Percentiles rank a stretch among this genome's conserved stretches.
These are phyloP conservation scores for Diaporthe ilicicola DNA, from an alignment of 2,329 filamentous ascomycete species.

Conservation along the genomic window DNA sequence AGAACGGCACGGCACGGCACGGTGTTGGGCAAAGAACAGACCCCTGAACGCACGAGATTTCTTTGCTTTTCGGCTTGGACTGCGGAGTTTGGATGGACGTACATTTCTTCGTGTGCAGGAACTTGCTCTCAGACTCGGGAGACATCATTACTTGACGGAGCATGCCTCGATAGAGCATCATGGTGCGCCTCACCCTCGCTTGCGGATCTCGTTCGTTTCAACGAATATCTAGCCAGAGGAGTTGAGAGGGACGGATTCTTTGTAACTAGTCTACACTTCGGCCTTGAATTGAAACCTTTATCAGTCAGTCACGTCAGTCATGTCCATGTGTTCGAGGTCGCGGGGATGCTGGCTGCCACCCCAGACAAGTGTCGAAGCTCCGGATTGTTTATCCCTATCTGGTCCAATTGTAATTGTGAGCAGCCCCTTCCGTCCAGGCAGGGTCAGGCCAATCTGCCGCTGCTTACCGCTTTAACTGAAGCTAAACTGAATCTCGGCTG, in stretches of 20 bases:
- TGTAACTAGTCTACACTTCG: conserved; percentile 28
- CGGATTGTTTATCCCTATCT: neutral
- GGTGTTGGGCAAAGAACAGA: conserved; percentile 25
- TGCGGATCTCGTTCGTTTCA: conserved; percentile 22
- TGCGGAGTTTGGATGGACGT: conserved; percentile 29
- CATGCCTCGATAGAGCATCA: conserved; percentile 1
- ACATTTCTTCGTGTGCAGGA: conserved; percentile 5
- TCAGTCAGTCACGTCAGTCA: neutral
- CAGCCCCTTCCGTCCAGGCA: neutral
- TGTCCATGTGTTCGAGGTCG: neutral
- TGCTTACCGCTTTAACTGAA: conserved; percentile 17
- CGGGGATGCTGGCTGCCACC: neutral
- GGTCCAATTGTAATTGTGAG: neutral
- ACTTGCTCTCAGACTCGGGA: conserved; percentile 2
- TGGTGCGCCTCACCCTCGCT: conserved; percentile 10
- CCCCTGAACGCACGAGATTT: conserved; percentile 20
- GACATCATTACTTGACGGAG: neutral
- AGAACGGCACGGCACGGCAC: neutral
- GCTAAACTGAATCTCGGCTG: conserved; percentile 13
- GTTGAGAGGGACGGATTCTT: conserved; percentile 18
- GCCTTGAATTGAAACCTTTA: conserved; percentile 26
- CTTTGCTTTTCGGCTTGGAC: conserved; percentile 30
- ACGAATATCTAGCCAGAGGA: conserved; percentile 18
- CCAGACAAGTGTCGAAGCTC: neutral
- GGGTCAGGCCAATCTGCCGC: conserved; percentile 17